These are phyloP conservation scores for Saccharomycodes ludwigii DNA, from an alignment of 805 yeast genomes.

Conservation along the genomic window DNA sequence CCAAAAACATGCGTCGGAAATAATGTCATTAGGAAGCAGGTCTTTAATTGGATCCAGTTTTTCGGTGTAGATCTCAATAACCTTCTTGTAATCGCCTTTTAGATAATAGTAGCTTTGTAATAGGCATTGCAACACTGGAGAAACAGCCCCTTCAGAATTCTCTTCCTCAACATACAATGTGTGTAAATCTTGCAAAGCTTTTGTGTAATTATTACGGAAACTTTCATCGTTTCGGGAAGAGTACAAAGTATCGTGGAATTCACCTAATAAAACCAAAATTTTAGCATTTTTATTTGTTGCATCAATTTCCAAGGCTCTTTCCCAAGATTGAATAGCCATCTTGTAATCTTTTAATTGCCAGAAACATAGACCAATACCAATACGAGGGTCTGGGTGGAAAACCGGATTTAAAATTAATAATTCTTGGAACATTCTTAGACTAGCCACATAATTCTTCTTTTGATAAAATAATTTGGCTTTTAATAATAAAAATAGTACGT, in stretches of 20 bases:
- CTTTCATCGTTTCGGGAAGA: constrained; percentile 36
- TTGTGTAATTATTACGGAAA: constrained; percentile 47
- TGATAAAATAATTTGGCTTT: constrained; percentile 72
- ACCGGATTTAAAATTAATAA: constrained; percentile 66
- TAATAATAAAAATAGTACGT: constrained; percentile 67
- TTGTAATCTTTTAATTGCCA: constrained; percentile 75
- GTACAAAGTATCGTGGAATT: constrained; percentile 50
- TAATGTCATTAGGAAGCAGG: constrained; percentile 22
- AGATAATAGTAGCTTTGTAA: constrained; percentile 65
- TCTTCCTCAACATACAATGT: constrained; percentile 11
- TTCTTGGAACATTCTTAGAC: constrained; percentile 76
- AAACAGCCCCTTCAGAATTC: constrained; percentile 5
- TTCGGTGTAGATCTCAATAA: constrained; percentile 41
- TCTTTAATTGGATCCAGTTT: constrained; percentile 31
- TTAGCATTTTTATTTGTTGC: constrained; percentile 48
- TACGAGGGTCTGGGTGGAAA: constrained; percentile 79
- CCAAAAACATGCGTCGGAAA: constrained; percentile 71
- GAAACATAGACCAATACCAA: constrained; percentile 89
- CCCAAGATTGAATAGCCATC: constrained; percentile 76
- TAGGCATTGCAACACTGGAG: constrained; percentile 48
- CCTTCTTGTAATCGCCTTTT: constrained; percentile 44
- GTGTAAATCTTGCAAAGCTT: constrained; percentile 39
- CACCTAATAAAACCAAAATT: constrained; percentile 52
- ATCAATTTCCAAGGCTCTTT: constrained; percentile 57
- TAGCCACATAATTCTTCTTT: constrained; percentile 58